phyloP scores from a whole-genome alignment of 75 land plant species.

The Cunninghamia lanceolata region DNA sequence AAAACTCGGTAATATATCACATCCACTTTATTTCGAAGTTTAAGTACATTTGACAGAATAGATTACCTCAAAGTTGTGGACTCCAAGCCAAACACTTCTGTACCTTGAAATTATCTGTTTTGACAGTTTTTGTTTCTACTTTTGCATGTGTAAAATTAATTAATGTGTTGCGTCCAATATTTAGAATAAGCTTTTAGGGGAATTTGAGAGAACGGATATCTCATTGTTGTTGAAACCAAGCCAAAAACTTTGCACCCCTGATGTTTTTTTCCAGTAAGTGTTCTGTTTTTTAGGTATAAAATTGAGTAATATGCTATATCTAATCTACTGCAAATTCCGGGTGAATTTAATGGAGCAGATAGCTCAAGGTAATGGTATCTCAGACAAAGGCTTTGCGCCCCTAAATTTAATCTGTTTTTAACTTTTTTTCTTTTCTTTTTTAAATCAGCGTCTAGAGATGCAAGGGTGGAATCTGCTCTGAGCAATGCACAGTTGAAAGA shows the following conservation, averaged over 20 bases:
- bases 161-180: too few species aligned
- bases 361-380: neutral
- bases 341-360: neutral
- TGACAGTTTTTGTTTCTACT: too few species aligned
- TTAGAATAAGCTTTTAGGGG: neutral
- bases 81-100: neutral
- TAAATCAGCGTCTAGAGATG: conserved; percentile 33
- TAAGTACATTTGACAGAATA: neutral
- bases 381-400: neutral
- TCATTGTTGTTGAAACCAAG: neutral
- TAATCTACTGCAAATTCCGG: neutral
- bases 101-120: too few species aligned
- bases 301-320: neutral
- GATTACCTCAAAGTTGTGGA: neutral
- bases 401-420: neutral
- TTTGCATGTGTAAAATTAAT: too few species aligned
- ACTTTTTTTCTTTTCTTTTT: neutral
- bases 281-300: neutral
- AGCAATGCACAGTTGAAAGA: conserved; percentile 43
- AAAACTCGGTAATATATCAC: neutral
- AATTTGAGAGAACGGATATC: neutral
- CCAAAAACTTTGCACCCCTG: neutral
- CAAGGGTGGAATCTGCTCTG: conserved; percentile 39
- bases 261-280: neutral
- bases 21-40: neutral